Evolutionary conservation across 1,139 yeast genomes (phyloP).

Genomic region (Lizanozyma gosingica): DNA sequence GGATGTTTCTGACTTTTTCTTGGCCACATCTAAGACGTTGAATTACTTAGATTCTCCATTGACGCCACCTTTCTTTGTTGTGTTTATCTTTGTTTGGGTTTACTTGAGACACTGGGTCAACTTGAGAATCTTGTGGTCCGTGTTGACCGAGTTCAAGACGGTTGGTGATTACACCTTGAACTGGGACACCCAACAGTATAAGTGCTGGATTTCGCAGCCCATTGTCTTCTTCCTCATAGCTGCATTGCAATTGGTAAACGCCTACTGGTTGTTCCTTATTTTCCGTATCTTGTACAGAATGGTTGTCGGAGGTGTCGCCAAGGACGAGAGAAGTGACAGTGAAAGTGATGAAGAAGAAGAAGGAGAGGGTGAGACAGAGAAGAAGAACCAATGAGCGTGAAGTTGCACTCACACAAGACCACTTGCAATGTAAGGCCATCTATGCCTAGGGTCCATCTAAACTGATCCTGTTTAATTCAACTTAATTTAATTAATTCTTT

Average conservation of each 20-base stretch:
- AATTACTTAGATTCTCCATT: slow-evolving; percentile 69
- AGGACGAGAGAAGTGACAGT: slow-evolving; percentile 88
- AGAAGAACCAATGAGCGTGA: slow-evolving; percentile 12
- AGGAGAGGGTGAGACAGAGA: slow-evolving; percentile 18
- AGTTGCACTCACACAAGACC: neutral
- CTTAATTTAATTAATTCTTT: too few relatives aligned
- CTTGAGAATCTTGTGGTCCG: slow-evolving; percentile 74
- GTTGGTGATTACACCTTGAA: slow-evolving; percentile 76
- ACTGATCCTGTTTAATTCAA: too few relatives aligned
- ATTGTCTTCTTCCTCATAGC: slow-evolving; percentile 71
- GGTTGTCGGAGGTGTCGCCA: slow-evolving; percentile 46
- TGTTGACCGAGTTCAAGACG: slow-evolving; percentile 75
- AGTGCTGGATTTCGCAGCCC: slow-evolving; percentile 90
- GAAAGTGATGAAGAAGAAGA: slow-evolving; percentile 51
- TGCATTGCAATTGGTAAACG: slow-evolving; percentile 77
- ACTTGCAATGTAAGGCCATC: too few relatives aligned
- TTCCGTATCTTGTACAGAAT: slow-evolving; percentile 66
- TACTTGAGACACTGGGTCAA: slow-evolving; percentile 85
- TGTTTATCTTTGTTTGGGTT: slow-evolving; percentile 69
- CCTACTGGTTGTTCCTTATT: slow-evolving; percentile 81
- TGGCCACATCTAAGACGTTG: slow-evolving; percentile 73
- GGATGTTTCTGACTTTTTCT: slow-evolving; percentile 91
- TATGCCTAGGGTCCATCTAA: too few relatives aligned
- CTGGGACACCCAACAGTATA: slow-evolving; percentile 91
- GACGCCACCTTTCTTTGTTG: slow-evolving; percentile 56